phyloP scores from a whole-genome alignment of 2,329 filamentous ascomycete genomes.

The Exophiala spinifera region DNA sequence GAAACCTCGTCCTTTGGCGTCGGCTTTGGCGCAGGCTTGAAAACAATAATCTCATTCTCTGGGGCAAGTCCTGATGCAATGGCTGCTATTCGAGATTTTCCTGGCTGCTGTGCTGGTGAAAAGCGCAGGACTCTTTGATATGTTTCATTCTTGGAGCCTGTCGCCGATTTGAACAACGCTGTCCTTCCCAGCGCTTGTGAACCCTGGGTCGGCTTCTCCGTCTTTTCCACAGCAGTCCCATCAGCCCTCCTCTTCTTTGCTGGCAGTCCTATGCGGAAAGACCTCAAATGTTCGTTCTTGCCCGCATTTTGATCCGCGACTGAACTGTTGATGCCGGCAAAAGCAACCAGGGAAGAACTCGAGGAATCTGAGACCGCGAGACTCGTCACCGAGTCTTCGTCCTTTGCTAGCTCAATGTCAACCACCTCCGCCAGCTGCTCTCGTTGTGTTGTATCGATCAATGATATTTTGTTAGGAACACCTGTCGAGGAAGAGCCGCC shows the following conservation, averaged over 20 bases:
- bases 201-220: conserved; percentile 23
- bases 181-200: conserved; percentile 34
- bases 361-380: conserved; percentile 66
- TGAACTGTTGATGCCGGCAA: conserved; percentile 83
- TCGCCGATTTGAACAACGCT: conserved; percentile 34
- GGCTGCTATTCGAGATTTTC: conserved; percentile 61
- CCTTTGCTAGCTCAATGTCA: conserved; percentile 73
- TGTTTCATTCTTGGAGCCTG: conserved; percentile 50
- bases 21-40: conserved; percentile 58
- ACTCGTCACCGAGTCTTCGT: conserved; percentile 87
- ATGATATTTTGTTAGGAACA: conserved; percentile 77
- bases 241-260: conserved; percentile 40
- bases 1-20: conserved; percentile 56
- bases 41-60: conserved; percentile 74
- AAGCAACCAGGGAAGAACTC: conserved; percentile 52
- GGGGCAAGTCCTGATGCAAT: conserved; percentile 75
- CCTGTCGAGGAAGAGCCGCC: conserved; percentile 78
- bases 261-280: conserved; percentile 63
- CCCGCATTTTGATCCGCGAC: conserved; percentile 67
- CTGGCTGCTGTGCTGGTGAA: conserved; percentile 50
- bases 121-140: conserved; percentile 60
- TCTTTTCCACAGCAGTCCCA: conserved; percentile 19
- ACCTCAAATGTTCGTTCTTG: conserved; percentile 79
- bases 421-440: conserved; percentile 62
- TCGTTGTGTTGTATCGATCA: conserved; percentile 67